Base-by-base conservation (phyloP, 352 stramenopile species). In the Phytophthora capsici region DNA sequence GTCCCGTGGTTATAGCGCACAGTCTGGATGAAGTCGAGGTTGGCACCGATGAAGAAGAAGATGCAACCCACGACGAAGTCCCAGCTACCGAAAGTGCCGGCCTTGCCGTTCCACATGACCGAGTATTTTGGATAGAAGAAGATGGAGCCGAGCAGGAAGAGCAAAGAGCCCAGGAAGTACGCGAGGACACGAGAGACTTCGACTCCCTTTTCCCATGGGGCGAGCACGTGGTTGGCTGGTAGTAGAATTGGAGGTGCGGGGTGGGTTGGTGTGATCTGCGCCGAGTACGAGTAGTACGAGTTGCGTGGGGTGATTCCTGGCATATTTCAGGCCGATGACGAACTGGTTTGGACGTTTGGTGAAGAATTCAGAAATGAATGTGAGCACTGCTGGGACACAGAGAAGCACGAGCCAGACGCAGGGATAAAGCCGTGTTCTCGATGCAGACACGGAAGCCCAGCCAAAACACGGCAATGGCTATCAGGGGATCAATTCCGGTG, bases 121-220 rank as follows among this genome's bases (percentile, higher is more conserved):
- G 70, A 73, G 67, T 82, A 88, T 66, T 88, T 80, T 23, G 83
- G 83, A 63, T 84, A 91, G 71, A 79, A 91, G 50, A 83, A 78
- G 56, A 90, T 79, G 54, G 80, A 91, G 59, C 83, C 80, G 23
- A 80, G 30, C 32, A 90, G 65, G 73, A 91, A 91, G 50, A 88
- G 41, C 10, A 32, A 3, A 9, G 41, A 48, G 14, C 41, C 41
- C 3, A 48, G 12, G 41, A 30, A 30, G 6, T 48, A 48, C 20
- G 41, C 41, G 7, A 30, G 10, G 2, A 48, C 41, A 10, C 41
- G 41, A 2, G 41, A 32, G 20, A 32, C n/a, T 8, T 48, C 41
- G 20, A 48, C 19, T 1, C 41, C 5, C n/a, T 48, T 48, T 30
- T 30, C 41, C 41, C 41, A 48, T 13, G 41, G 14, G 10, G 17